Evolutionary conservation across 1,284 basidiomycete genomes (phyloP).

Genomic region (Irpex sp.): DNA sequence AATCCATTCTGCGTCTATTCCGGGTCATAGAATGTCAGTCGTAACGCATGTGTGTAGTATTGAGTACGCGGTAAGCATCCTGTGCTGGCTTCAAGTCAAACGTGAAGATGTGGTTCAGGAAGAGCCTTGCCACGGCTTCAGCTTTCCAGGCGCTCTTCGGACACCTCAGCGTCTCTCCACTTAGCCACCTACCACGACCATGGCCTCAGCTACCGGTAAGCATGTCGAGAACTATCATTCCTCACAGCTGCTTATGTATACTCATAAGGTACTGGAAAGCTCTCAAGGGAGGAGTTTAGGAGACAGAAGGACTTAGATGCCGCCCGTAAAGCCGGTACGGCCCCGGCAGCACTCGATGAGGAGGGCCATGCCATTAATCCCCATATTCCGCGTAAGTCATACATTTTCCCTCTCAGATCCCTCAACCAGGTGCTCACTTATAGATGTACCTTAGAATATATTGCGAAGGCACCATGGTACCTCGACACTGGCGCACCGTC

Average conservation of each 20-base stretch:
- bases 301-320: slow-evolving; percentile 96
- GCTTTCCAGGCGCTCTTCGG: not conserved
- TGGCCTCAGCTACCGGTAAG: slow-evolving; percentile 16
- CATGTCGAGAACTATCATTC: not conserved
- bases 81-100: no score
- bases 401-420: not conserved
- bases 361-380: slow-evolving; percentile 96
- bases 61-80: no score
- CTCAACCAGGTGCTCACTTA: no score
- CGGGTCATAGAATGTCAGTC: no score
- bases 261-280: slow-evolving; percentile 58
- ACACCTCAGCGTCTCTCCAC: not conserved
- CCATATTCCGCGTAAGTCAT: slow-evolving; percentile 86
- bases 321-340: slow-evolving; percentile 95
- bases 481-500: slow-evolving; percentile 89
- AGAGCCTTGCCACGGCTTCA: not conserved
- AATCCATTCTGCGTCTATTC: no score
- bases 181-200: slow-evolving; percentile 5
- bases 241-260: not conserved
- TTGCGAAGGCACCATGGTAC: slow-evolving; percentile 98
- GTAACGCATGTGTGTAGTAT: no score
- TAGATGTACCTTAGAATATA: slow-evolving; percentile 62
- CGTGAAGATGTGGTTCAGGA: no score
- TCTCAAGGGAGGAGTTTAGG: slow-evolving; percentile 91
- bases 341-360: slow-evolving; percentile 91